Evolutionary conservation across 148 eudicot genomes (phyloP).

Genomic region (Selenicereus undatus): DNA sequence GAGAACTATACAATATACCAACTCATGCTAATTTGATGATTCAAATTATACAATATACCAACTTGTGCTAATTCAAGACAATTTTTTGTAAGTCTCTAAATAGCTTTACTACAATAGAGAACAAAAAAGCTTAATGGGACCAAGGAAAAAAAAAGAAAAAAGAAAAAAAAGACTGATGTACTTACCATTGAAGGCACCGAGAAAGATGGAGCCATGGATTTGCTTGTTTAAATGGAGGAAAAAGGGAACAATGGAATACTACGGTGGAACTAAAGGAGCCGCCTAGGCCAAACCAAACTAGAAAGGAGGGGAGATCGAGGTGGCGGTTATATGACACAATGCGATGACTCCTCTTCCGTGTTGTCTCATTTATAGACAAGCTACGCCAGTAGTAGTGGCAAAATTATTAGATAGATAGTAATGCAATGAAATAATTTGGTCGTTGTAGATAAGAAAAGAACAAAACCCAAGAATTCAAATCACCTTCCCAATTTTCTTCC

Average conservation of each 20-base stretch:
- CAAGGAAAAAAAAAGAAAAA: no score
- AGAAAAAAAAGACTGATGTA: no score
- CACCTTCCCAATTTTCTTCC: background rate
- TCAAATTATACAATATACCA: no score
- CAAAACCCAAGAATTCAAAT: slow-evolving; percentile 3
- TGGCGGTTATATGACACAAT: background rate
- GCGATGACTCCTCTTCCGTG: background rate
- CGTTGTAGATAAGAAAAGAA: background rate
- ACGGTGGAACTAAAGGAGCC: slow-evolving; percentile 17
- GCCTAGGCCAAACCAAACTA: background rate
- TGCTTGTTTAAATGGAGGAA: background rate
- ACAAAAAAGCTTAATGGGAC: no score
- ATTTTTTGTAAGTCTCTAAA: no score
- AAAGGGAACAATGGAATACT: background rate
- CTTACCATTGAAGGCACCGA: slow-evolving; percentile 57
- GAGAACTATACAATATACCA: no score
- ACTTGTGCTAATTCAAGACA: no score
- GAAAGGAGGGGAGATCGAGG: background rate
- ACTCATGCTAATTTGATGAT: no score
- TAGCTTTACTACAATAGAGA: no score
- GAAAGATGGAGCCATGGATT: slow-evolving; percentile 47
- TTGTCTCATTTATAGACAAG: background rate
- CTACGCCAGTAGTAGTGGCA: background rate
- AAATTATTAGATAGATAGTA: slow-evolving; percentile 1
- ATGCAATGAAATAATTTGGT: background rate